phyloP scores from a whole-genome alignment of 2,329 filamentous ascomycete species.

The Botrytis squamosa region DNA sequence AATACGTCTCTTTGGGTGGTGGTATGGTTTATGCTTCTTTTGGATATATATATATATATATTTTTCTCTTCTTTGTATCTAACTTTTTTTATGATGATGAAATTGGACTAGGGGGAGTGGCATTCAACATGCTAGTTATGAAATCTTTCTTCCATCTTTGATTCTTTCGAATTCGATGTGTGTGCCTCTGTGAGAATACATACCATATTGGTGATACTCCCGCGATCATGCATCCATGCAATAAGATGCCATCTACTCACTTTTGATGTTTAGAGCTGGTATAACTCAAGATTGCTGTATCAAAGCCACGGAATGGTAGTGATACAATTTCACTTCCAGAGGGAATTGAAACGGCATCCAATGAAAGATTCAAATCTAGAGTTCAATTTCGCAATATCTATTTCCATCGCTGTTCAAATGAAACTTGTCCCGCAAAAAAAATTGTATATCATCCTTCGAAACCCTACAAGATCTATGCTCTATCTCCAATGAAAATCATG shows the following conservation, averaged over 20 bases:
- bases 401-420: not conserved
- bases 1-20: not conserved
- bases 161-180: not conserved
- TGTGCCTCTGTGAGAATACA: not conserved
- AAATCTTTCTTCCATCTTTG: not conserved
- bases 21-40: not conserved
- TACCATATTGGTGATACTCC: fast-evolving
- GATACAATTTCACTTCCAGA: not conserved
- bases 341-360: not conserved
- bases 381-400: not conserved
- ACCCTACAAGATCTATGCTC: too few relatives aligned
- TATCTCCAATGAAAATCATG: not conserved
- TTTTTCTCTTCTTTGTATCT: not conserved
- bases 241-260: not conserved
- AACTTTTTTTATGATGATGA: not conserved
- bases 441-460: not conserved
- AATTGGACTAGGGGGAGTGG: not conserved
- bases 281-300: too few relatives aligned
- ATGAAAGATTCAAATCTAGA: not conserved
- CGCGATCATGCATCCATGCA: not conserved
- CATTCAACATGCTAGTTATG: not conserved
- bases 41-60: not conserved
- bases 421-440: not conserved
- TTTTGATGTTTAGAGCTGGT: not conserved
- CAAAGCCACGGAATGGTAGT: too few relatives aligned